These are phyloP conservation scores for Populus tomentosa DNA, from an alignment of 441 rosid species.

Conservation along the genomic window DNA sequence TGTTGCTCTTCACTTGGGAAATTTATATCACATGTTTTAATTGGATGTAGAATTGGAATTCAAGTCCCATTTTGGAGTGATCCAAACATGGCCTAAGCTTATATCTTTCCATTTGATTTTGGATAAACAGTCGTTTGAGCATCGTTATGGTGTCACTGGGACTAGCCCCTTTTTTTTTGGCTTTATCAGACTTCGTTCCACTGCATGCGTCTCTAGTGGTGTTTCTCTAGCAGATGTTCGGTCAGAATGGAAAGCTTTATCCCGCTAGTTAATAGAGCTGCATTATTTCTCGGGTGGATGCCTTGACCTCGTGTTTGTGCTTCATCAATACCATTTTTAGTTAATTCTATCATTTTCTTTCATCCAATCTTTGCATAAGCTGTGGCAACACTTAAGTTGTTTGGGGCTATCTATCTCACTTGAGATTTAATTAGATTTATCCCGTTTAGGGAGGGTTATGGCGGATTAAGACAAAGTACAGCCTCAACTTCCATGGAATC, in stretches of 20 bases:
- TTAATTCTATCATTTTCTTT: neutral
- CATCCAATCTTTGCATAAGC: too few relatives aligned
- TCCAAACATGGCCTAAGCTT: neutral
- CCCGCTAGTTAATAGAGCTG: neutral
- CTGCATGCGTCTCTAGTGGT: too few relatives aligned
- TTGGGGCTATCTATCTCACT: too few relatives aligned
- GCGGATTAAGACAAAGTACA: neutral
- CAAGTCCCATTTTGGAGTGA: neutral
- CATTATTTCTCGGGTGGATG: neutral
- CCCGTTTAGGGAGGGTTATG: neutral
- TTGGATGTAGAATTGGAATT: neutral
- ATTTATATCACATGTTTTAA: neutral
- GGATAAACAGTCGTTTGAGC: neutral
- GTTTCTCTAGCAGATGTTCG: neutral
- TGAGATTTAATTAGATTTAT: too few relatives aligned
- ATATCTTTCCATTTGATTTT: neutral
- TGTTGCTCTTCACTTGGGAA: neutral
- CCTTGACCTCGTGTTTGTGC: neutral
- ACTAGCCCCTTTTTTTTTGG: too few relatives aligned
- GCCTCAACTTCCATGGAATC: neutral
- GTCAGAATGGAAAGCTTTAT: neutral
- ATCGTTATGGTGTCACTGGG: neutral
- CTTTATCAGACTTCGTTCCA: too few relatives aligned
- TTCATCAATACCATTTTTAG: neutral
- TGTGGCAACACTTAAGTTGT: too few relatives aligned